Evolutionary conservation across 106 monocot genomes (phyloP).

Genomic region (Dioscorea zingiberensis): DNA sequence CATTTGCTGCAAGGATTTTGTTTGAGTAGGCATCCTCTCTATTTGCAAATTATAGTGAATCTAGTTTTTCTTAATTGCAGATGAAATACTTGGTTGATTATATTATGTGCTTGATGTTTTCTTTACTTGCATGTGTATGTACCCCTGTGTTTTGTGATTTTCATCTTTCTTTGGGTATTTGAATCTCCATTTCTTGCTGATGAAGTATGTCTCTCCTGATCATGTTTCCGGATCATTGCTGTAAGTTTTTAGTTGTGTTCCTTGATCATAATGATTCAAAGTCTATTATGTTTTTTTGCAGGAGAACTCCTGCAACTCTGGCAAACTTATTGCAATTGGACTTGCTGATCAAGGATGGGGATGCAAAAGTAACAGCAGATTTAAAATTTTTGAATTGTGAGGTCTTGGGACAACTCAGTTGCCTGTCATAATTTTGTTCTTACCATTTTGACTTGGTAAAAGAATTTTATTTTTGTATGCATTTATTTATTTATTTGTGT

Average conservation of each 20-base stretch:
- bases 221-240: background rate
- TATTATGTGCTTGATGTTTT: background rate
- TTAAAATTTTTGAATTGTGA: constrained; percentile 82
- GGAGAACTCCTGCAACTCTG: constrained; percentile 73
- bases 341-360: constrained; percentile 73
- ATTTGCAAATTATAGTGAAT: background rate
- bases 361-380: constrained; percentile 76
- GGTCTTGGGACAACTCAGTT: too few relatives aligned
- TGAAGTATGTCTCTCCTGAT: background rate
- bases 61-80: background rate
- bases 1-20: constrained; percentile 62
- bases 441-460: too few relatives aligned
- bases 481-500: too few relatives aligned
- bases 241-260: too few relatives aligned
- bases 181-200: background rate
- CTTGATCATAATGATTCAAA: too few relatives aligned
- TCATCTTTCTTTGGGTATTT: too few relatives aligned
- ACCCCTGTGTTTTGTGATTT: background rate
- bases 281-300: constrained; percentile 13
- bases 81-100: background rate
- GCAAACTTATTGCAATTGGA: constrained; percentile 63
- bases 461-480: too few relatives aligned
- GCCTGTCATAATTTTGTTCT: too few relatives aligned
- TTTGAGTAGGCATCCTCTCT: constrained; percentile 76
- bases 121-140: background rate